Evolutionary conservation across 164 flowering plant genomes (phyloP), one percentile per base, ranked within the genome.

Genomic region (Sextonia rubra): DNA sequence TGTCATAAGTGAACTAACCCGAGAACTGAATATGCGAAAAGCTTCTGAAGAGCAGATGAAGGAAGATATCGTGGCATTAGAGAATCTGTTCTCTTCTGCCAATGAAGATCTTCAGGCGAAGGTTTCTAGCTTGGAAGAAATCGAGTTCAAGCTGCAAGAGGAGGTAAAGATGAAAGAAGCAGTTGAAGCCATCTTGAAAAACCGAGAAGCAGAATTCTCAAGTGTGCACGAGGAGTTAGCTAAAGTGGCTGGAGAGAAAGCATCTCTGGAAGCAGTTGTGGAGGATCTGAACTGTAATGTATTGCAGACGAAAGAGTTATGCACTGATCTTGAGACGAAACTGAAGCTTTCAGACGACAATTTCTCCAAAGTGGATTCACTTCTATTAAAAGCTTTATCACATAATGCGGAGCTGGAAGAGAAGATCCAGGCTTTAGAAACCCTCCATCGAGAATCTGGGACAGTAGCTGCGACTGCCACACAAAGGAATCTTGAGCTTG

Each of bases 381-480:
- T 85, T 70, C 75, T 91, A 25, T 79, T 90, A 22, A 82, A 91
- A 79, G 90, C 94, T 25, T 64, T 88, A 85, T 77, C 85, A 24
- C 82, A 85, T 70, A 89, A 83, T 68, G 77, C 74, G 29, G 98
- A 93, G 75, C 86, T 91, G 71, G 94, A 91, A 73, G 76, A 87
- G 82, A 90, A 85, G 81, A 27, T 91, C 78, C 86, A 84, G 77
- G 84, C 88, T 25, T 74, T 87, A 58, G 94, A 91, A 71, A 88
- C 79, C 44, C 87, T 84, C 27, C 88, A 87, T 72, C 75, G 56
- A 48, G 91, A 91, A 81, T 75, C 89, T 24, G 88, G 83, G 12
- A 68, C 79, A 69, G 81, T 83, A 23, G 86, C 86, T 60, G 75
- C 81, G 64, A 74, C 83, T 55, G 87, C 88, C 32, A 71, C 82